Percentiles rank a stretch among this genome's conserved stretches.
phyloP scores from a whole-genome alignment of 148 eudicot genomes.

The Linanthus parryae region DNA sequence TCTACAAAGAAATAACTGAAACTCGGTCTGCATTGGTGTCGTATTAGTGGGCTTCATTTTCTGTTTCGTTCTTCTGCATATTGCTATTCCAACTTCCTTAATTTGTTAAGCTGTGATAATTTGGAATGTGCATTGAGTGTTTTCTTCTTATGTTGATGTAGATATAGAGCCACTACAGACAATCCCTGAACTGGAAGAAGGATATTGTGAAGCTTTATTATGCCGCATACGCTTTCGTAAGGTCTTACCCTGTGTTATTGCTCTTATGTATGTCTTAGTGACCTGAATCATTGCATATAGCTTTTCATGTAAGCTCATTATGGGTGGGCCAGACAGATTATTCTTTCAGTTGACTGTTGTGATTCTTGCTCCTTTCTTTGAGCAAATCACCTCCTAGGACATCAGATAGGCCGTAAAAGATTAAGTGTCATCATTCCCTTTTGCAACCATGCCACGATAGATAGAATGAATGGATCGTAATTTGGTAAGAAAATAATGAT shows the following conservation, averaged over 20 bases:
- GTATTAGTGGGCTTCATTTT: too few relatives aligned
- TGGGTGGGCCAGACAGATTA: too few relatives aligned
- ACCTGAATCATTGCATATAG: background rate
- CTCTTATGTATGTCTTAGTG: conserved; percentile 5
- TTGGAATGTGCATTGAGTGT: conserved; percentile 7
- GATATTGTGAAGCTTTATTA: conserved; percentile 75
- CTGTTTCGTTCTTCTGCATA: background rate
- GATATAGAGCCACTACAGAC: conserved; percentile 82
- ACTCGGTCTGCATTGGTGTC: too few relatives aligned
- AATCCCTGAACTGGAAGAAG: conserved; percentile 82
- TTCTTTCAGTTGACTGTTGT: too few relatives aligned
- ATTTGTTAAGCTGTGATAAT: conserved; percentile 2
- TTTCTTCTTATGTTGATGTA: conserved; percentile 30
- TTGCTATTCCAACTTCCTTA: background rate
- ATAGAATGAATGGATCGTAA: too few relatives aligned
- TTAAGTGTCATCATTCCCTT: too few relatives aligned
- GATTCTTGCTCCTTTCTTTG: too few relatives aligned
- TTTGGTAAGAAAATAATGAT: too few relatives aligned
- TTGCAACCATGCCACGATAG: too few relatives aligned
- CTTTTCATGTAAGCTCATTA: background rate
- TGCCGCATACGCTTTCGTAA: conserved; percentile 99
- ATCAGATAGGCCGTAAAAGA: too few relatives aligned
- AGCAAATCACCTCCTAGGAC: too few relatives aligned
- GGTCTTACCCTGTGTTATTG: conserved; percentile 65
- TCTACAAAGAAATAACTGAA: too few relatives aligned